Conservation (phyloP, 257 asterid genomes). For the Nicotiana benthamiana region DNA sequence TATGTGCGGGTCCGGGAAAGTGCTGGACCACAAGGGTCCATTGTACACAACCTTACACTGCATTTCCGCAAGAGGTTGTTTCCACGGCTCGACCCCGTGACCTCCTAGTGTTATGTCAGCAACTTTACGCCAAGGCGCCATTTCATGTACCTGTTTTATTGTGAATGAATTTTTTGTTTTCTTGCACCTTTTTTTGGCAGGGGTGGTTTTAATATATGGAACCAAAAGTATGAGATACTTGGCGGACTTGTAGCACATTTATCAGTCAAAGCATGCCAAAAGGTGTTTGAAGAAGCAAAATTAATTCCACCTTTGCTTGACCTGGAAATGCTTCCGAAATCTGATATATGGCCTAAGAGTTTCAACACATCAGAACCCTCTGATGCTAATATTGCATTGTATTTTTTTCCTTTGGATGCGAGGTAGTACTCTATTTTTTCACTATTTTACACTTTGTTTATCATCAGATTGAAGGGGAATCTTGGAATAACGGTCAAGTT, state of each 20-base stretch:
- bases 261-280: slow-evolving; percentile 42
- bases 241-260: slow-evolving; percentile 49
- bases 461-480: too few species aligned
- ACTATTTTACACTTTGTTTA: neutral
- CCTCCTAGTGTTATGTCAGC: too few species aligned
- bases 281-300: slow-evolving; percentile 37
- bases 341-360: slow-evolving; percentile 64
- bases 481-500: too few species aligned
- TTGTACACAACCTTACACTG: too few species aligned
- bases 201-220: slow-evolving; percentile 41
- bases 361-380: slow-evolving; percentile 37
- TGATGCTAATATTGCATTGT: slow-evolving; percentile 56
- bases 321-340: slow-evolving; percentile 55
- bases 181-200: slow-evolving; percentile 23
- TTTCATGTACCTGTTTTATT: neutral
- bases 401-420: slow-evolving; percentile 47
- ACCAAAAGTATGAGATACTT: slow-evolving; percentile 17
- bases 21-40: too few species aligned
- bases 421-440: slow-evolving; percentile 29
- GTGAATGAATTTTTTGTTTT: neutral
- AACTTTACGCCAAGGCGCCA: too few species aligned
- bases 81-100: too few species aligned
- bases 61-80: too few species aligned
- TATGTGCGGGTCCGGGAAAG: too few species aligned
- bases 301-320: slow-evolving; percentile 35